Evolutionary conservation across 2,329 filamentous ascomycete genomes (phyloP), one percentile per base, ranked within the genome.

Genomic region (Ophiostoma fasciatum): DNA sequence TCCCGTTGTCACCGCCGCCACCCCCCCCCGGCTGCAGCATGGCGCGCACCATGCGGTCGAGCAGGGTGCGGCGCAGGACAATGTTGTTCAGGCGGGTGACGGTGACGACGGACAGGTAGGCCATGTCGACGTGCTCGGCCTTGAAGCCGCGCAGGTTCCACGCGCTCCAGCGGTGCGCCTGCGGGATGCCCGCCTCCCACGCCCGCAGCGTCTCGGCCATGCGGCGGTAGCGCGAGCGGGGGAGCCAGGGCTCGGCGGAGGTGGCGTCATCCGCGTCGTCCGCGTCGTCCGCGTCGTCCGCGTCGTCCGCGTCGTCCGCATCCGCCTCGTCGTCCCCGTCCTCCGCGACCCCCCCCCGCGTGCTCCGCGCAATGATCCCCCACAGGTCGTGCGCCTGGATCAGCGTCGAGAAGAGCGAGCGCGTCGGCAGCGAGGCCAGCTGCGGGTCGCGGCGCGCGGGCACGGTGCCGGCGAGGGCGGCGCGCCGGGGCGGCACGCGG

Each of bases 381-480:
- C 67, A 72, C 39, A 63, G 60, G 37, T 65, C 56, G 39, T 69
- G 66, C 7, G 63, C 59, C 40, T 71, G 67, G 43, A 71, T 66
- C 6, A 71, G 48, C 1, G 63, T 64, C 2, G 66, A 68, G 40
- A 72, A 71, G 2, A 72, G 51, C 0, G 67, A 71, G 14, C 66
- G 57, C n/a, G 58, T 55, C 5, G 54, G 52, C 31, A 66, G 59
- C 10, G 50, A 51, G 28, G 62, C 53, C 11, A 69, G 53, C 1
- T 48, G 47, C 0, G 64, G 63, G 19, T 67, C 57, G 2, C 60
- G 58, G 7, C 60, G 50, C 2, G 66, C 66, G 0, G 66, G 63
- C 0, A 60, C 62, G 0, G 67, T 69, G n/a, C 66, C 66, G 19
- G 66, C 63, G 23, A 71, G 59, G 1, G 66, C 66, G 18, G 66